Conservation (phyloP, 108 stramenopile genomes). For the Parietichytrium sp. region DNA sequence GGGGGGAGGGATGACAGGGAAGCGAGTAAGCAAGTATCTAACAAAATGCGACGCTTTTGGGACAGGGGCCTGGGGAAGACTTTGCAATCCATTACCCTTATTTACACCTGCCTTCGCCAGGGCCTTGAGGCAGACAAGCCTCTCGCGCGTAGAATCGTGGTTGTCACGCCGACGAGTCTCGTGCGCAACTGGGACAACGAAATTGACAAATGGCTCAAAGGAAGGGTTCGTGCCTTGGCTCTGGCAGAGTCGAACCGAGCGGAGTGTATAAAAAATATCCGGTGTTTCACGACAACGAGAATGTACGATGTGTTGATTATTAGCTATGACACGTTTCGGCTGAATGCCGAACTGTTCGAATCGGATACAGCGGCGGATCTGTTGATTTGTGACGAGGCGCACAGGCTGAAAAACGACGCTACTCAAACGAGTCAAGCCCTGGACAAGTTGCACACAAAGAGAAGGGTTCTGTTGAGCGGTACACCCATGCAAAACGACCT, state of each 20-base stretch:
- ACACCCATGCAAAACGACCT: conserved; percentile 97
- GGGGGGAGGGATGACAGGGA: neutral
- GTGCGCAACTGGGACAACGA: conserved; percentile 98
- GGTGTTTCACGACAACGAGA: conserved; percentile 73
- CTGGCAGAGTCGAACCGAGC: conserved; percentile 80
- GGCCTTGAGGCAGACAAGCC: conserved; percentile 73
- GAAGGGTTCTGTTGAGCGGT: conserved; percentile 86
- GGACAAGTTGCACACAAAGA: conserved; percentile 74
- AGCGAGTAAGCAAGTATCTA: neutral
- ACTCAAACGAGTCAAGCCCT: conserved; percentile 85
- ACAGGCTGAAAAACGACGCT: conserved; percentile 95
- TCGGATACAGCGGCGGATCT: conserved; percentile 75
- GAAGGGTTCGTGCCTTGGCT: conserved; percentile 59
- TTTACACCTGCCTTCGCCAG: conserved; percentile 92
- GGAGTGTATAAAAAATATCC: conserved; percentile 75
- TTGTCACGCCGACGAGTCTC: conserved; percentile 90
- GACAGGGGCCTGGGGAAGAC: conserved; percentile 82
- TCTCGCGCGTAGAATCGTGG: conserved; percentile 82
- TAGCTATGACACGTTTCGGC: conserved; percentile 90
- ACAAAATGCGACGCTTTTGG: neutral
- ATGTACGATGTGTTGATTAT: conserved; percentile 80
- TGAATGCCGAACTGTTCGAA: conserved; percentile 74
- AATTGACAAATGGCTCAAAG: conserved; percentile 92
- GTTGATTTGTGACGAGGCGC: conserved; percentile 94
- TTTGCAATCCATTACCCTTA: conserved; percentile 82